These are phyloP conservation scores for Thermomyces lanuginosus DNA, from an alignment of 2,329 filamentous ascomycete species.

Conservation along the genomic window DNA sequence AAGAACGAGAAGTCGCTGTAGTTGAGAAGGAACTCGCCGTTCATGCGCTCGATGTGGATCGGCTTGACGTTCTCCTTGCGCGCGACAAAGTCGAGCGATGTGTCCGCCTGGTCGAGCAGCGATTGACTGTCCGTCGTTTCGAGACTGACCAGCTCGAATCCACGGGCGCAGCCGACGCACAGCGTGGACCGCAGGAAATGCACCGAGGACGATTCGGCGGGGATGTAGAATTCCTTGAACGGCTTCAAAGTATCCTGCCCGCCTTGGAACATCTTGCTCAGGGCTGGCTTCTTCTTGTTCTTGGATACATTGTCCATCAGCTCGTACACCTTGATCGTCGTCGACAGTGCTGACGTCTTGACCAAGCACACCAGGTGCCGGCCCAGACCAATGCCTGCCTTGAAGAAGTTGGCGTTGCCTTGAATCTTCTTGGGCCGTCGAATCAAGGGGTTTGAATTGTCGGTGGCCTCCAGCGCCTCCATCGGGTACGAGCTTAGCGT, in stretches of 20 bases:
- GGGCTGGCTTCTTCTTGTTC: slow-evolving; percentile 87
- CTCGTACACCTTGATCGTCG: slow-evolving; percentile 98
- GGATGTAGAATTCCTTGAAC: slow-evolving; percentile 97
- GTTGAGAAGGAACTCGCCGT: slow-evolving; percentile 92
- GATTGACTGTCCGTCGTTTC: slow-evolving; percentile 98
- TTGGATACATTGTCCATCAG: slow-evolving; percentile 88
- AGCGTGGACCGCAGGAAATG: slow-evolving; percentile 95
- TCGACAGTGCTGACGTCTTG: slow-evolving; percentile 82
- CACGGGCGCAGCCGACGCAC: slow-evolving; percentile 85
- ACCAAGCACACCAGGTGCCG: slow-evolving; percentile 92
- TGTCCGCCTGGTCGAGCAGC: slow-evolving; percentile 90
- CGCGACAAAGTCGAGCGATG: slow-evolving; percentile 90
- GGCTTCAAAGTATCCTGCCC: slow-evolving; percentile 91
- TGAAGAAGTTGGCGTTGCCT: slow-evolving; percentile 97
- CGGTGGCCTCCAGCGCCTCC: slow-evolving; percentile 69
- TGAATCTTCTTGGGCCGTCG: slow-evolving; percentile 92
- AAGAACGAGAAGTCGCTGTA: slow-evolving; percentile 99
- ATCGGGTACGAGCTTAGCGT: slow-evolving; percentile 79
- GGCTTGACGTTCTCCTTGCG: slow-evolving; percentile 85
- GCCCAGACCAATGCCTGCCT: slow-evolving; percentile 84
- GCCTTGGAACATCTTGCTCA: slow-evolving; percentile 86
- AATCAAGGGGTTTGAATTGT: slow-evolving; percentile 52
- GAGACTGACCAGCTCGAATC: slow-evolving; percentile 91
- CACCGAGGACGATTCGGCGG: slow-evolving; percentile 92
- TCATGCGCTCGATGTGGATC: slow-evolving; percentile 92